Evolutionary conservation across 306 rosid species (phyloP).

Genomic region (Chamaecrista fasciculata): DNA sequence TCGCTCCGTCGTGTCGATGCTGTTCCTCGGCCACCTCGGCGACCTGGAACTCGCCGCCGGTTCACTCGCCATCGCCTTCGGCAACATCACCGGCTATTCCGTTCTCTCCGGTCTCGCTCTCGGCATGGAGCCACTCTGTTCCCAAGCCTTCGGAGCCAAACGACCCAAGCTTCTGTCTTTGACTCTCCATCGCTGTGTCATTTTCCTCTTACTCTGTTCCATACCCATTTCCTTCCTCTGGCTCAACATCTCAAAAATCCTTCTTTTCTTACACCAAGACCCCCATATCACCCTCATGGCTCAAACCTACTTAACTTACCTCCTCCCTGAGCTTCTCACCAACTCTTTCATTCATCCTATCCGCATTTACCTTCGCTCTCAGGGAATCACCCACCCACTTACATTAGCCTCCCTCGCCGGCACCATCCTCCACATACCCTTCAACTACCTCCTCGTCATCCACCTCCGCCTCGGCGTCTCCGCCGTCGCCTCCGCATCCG

Average conservation of each 20-base stretch:
- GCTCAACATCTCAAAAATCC: conserved; percentile 58
- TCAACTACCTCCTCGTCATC: conserved; percentile 41
- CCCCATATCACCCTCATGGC: conserved; percentile 46
- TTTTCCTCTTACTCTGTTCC: conserved; percentile 58
- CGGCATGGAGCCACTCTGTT: conserved; percentile 93
- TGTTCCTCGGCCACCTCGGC: conserved; percentile 77
- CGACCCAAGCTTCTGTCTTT: conserved; percentile 67
- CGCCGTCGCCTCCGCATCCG: conserved; percentile 76
- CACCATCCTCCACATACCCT: conserved; percentile 49
- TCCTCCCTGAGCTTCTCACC: conserved; percentile 78
- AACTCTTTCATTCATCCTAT: conserved; percentile 85
- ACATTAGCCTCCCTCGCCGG: conserved; percentile 78
- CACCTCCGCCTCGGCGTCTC: conserved; percentile 46
- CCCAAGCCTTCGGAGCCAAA: conserved; percentile 91
- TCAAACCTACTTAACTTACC: conserved; percentile 52
- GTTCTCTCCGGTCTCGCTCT: conserved; percentile 76
- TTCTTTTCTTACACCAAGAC: conserved; percentile 48
- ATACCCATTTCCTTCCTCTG: conserved; percentile 79
- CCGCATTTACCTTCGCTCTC: conserved; percentile 88
- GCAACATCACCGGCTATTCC: conserved; percentile 86
- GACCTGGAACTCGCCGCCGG: conserved; percentile 72
- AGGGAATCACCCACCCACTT: conserved; percentile 66
- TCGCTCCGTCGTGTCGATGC: conserved; percentile 78
- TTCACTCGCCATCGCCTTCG: conserved; percentile 83
- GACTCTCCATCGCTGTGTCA: conserved; percentile 75